These are phyloP conservation scores for Nemania sp. DNA, from an alignment of 2,329 filamentous ascomycete genomes.

Conservation along the genomic window DNA sequence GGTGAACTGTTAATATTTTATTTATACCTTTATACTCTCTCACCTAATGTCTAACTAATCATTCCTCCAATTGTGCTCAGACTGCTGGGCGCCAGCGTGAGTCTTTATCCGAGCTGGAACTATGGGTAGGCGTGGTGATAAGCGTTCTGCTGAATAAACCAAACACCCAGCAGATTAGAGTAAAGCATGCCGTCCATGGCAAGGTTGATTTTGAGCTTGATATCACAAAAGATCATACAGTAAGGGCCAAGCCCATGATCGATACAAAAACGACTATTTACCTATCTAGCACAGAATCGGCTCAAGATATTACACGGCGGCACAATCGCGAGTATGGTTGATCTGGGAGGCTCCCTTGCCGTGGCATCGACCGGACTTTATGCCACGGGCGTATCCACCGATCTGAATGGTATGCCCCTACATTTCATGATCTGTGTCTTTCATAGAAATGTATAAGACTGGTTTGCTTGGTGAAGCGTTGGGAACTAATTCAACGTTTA, in stretches of 20 bases:
- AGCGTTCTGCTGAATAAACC: slow-evolving; percentile 1
- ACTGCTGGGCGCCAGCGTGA: slow-evolving; percentile 47
- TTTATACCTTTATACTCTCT: background rate
- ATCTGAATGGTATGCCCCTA: slow-evolving; percentile 58
- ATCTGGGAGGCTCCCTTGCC: slow-evolving; percentile 66
- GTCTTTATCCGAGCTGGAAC: slow-evolving; percentile 14
- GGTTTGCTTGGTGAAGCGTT: no score
- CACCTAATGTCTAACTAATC: background rate
- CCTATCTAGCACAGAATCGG: slow-evolving; percentile 61
- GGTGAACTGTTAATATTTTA: slow-evolving; percentile 27
- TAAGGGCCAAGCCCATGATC: slow-evolving; percentile 42
- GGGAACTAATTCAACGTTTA: slow-evolving; percentile 39
- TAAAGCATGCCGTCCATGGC: slow-evolving; percentile 66
- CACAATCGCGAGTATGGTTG: slow-evolving; percentile 75
- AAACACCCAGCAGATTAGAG: slow-evolving; percentile 59
- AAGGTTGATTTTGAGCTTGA: slow-evolving; percentile 76
- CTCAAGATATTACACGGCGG: slow-evolving; percentile 77
- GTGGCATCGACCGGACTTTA: slow-evolving; percentile 67
- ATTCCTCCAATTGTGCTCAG: slow-evolving; percentile 32
- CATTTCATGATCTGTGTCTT: background rate
- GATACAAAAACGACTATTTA: background rate
- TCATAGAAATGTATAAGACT: no score
- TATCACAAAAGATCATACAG: slow-evolving; percentile 75
- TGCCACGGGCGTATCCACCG: slow-evolving; percentile 66
- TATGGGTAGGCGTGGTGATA: background rate